Base-by-base conservation (phyloP, 148 eudicot species). In the Amaranthus palmeri region DNA sequence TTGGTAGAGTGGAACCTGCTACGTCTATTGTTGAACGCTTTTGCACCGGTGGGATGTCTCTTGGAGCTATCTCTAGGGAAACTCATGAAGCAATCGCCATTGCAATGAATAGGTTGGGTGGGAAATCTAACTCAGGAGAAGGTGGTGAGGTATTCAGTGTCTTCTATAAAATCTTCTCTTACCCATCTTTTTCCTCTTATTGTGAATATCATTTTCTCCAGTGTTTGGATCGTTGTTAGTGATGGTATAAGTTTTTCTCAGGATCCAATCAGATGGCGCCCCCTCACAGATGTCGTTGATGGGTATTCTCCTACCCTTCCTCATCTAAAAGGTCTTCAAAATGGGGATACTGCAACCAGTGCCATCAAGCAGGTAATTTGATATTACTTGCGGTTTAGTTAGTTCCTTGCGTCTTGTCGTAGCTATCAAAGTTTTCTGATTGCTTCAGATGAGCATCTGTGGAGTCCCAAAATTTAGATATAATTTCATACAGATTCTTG, bases 11-110 rank as follows among this genome's bases (percentile, higher is more conserved):
- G 69, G 99, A 95, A 78, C 83, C 96, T 80, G 99, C 97, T 83
- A 71, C 87, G 59, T 83, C 96, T 67, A 92, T 95, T 81, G 99
- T 90, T 49, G 79, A 88, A 81, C 93, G 99, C 61, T 95, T 95
- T 78, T 95, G 99, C 77, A 95, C 99, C 18, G 99, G 99, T 74
- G 99, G 99, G 65, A 95, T 95, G 99, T 95, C 99, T 42, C 96
- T 95, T 67, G 99, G 99, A 79, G 99, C 99, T 75, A 95, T 95
- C 68, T 95, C 99, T 56, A 86, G 99, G 85, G 99, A 95, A 80
- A 95, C 99, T 59, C 99, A 95, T 72, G 99, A 95, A 81, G 97
- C 99, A 68, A 95, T 95, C 85, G 99, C 99, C 67, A 92, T 95
- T 58, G 99, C 99, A 8, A 95, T 95, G 99, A 95, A 95, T 79